A percentile compares a stretch with the other conserved stretches of the same genome.
Conservation (phyloP, 2,329 filamentous ascomycete genomes). For the Septoria linicola region DNA sequence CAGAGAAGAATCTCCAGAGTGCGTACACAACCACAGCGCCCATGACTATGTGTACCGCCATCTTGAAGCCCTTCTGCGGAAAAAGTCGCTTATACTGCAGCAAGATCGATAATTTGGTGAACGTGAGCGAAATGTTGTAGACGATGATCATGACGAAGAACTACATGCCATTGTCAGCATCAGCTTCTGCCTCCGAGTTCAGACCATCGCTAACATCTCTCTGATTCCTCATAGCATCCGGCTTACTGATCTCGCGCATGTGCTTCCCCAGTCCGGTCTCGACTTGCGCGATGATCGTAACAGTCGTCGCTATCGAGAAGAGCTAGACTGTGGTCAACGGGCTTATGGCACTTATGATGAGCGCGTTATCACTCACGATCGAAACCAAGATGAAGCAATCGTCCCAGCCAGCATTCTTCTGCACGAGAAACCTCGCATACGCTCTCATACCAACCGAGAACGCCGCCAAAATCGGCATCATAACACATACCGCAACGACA, state of each 20-base stretch:
- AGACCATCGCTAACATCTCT: slow-evolving; percentile 19
- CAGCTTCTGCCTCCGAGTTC: background rate
- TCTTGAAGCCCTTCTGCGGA: slow-evolving; percentile 40
- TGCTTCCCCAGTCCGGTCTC: slow-evolving; percentile 25
- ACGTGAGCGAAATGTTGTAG: slow-evolving; percentile 41
- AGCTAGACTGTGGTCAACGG: too few species aligned
- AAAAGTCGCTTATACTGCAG: slow-evolving; percentile 51
- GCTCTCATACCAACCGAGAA: slow-evolving; percentile 21
- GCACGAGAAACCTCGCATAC: slow-evolving; percentile 24
- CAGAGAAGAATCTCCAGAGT: slow-evolving; percentile 37
- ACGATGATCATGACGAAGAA: slow-evolving; percentile 28
- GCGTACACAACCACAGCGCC: slow-evolving; percentile 36
- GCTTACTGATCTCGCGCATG: slow-evolving; percentile 5
- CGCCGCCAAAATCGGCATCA: slow-evolving; percentile 21
- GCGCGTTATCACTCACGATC: slow-evolving; percentile 20
- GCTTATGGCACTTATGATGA: too few species aligned
- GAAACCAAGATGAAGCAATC: slow-evolving; percentile 23
- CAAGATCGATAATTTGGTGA: slow-evolving; percentile 48
- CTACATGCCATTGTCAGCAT: slow-evolving; percentile 4
- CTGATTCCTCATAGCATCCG: slow-evolving; percentile 14
- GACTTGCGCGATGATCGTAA: slow-evolving; percentile 19
- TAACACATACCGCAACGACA: slow-evolving; percentile 7
- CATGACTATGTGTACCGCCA: slow-evolving; percentile 33
- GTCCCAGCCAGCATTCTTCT: slow-evolving; percentile 24
- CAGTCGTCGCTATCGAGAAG: slow-evolving; percentile 16